Base-by-base conservation (phyloP, 768 basidiomycete species). In the Rhodotorula kratochvilovae region DNA sequence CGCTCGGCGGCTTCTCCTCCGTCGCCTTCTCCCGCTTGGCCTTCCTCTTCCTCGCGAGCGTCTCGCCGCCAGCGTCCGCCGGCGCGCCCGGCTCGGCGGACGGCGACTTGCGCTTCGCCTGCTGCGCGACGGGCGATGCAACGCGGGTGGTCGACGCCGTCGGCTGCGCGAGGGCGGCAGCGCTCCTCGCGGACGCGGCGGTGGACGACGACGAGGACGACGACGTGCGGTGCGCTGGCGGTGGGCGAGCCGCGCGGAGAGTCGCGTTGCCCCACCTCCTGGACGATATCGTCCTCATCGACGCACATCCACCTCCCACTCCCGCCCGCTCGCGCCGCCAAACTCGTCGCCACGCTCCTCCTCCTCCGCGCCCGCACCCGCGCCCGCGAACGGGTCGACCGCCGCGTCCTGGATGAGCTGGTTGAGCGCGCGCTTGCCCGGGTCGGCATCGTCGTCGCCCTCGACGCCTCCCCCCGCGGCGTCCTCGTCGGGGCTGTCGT, bases 381-480 rank as follows among this genome's bases (percentile, higher is more conserved):
- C 27, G 11, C 1, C n/a, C 11, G 45, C 19, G 21, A 63, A 45
- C 21, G 61, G 61, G 17, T 65, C 63, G 31, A 45, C 17, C 11
- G 31, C 48, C 3, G 57, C 72, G 5, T 61, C 67, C 27, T 45
- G 16, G 43, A 53, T 46, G 17, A 71, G 42, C 50, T 63, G 61
- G 39, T 68, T 65, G 29, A 74, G 54, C 31, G 39, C 53, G 19
- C 59, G 46, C 53, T 56, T 61, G 27, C 29, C n/a, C 15, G 58
- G 31, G 56, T 66, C 64, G 54, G 63, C 51, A 21, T 25, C n/a
- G 31, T 60, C 70, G 58, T 48, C 57, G 46, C 54, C 66, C 2
- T 63, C 54, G 31, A 48, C n/a, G n/a, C n/a, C n/a, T n/a, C n/a
- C n/a, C n/a, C n/a, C n/a, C n/a, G n/a, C n/a, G n/a, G n/a, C 58